Conservation (phyloP, 139 green algal species). For the Tetradesmus lagerheimii region DNA sequence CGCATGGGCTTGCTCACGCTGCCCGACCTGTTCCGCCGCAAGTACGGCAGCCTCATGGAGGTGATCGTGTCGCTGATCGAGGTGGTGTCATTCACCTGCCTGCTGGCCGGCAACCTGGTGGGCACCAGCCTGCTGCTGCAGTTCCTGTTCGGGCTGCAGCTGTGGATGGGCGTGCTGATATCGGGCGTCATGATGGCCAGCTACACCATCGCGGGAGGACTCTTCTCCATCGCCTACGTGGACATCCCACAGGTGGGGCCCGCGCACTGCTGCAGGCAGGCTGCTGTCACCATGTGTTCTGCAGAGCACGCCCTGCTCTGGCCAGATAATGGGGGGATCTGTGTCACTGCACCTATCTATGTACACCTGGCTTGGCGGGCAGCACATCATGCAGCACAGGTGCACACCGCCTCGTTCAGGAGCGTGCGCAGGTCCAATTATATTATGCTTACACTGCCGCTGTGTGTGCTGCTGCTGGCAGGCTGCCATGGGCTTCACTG, state of each 20-base stretch:
- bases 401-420: no score
- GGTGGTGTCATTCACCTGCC: slow-evolving; percentile 52
- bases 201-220: slow-evolving; percentile 53
- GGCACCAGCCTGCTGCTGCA: slow-evolving; percentile 55
- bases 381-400: no score
- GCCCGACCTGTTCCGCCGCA: slow-evolving; percentile 51
- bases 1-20: slow-evolving; percentile 50
- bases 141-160: slow-evolving; percentile 51
- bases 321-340: no score
- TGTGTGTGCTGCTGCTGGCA: slow-evolving; percentile 13
- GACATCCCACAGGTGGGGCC: slow-evolving; percentile 41
- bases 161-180: slow-evolving; percentile 43
- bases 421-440: neutral
- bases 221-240: slow-evolving; percentile 56
- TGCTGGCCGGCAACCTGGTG: slow-evolving; percentile 62
- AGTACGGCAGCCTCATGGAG: slow-evolving; percentile 52
- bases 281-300: neutral
- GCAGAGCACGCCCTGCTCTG: no score
- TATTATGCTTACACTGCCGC: neutral
- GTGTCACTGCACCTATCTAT: no score
- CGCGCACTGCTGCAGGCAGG: no score
- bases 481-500: slow-evolving; percentile 36
- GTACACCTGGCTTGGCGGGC: no score
- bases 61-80: slow-evolving; percentile 49
- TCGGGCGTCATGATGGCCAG: slow-evolving; percentile 38